Conservation (phyloP, 768 basidiomycete genomes). For the Calocera viscosa region DNA sequence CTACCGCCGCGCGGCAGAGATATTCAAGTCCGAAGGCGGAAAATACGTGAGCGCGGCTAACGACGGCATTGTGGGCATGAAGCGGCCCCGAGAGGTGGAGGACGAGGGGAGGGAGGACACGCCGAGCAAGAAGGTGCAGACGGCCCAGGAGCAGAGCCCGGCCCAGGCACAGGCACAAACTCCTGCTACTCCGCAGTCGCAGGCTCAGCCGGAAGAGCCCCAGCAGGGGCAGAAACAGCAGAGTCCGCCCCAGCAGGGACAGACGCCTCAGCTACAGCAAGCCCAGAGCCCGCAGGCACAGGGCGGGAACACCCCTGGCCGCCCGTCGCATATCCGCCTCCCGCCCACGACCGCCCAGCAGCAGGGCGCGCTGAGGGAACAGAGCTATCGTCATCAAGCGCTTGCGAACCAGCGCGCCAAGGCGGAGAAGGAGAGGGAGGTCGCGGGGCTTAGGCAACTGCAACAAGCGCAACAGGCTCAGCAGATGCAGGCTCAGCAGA, state of each 20-base stretch:
- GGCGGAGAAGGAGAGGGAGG: not conserved
- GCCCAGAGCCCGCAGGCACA: not conserved
- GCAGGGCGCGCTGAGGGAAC: not conserved
- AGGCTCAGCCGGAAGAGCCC: not conserved
- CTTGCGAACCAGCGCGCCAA: conserved; percentile 1
- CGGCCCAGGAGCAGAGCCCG: not conserved
- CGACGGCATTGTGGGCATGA: not conserved
- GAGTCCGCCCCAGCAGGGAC: not conserved
- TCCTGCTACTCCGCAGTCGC: not conserved
- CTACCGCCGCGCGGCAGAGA: conserved; percentile 1
- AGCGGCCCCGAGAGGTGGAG: not conserved
- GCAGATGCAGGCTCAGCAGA: not conserved
- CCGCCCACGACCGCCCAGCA: not conserved
- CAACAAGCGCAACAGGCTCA: not conserved
- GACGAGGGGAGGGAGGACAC: conserved; percentile 2
- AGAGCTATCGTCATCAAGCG: not conserved
- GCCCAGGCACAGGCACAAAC: not conserved
- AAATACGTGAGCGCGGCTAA: not conserved
- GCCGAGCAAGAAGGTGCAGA: not conserved
- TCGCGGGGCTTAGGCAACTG: not conserved
- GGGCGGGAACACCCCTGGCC: not conserved
- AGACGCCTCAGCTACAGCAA: not conserved
- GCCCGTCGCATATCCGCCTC: not conserved
- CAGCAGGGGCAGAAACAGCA: not conserved
- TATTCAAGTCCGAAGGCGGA: not conserved